These are phyloP conservation scores for Ceratocystis destructans DNA, from an alignment of 2,329 filamentous ascomycete species.

Conservation along the genomic window DNA sequence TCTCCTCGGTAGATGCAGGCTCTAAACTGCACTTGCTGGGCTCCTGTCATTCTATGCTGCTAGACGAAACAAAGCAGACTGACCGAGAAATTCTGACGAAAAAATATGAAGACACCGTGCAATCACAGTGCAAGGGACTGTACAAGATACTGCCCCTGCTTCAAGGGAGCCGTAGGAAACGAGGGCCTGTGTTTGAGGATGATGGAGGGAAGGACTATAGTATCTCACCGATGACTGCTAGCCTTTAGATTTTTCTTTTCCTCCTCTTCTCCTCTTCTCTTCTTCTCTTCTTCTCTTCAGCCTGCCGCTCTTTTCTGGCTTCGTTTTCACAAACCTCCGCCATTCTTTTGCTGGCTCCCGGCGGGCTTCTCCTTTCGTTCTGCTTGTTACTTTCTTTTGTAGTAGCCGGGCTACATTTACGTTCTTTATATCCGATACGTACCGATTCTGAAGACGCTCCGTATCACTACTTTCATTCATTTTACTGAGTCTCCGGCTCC, in stretches of 20 bases:
- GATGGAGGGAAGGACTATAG: background rate
- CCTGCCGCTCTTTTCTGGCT: slow-evolving; percentile 4
- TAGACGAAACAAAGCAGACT: background rate
- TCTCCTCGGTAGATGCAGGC: background rate
- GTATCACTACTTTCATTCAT: slow-evolving; percentile 4
- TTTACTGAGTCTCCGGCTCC: background rate
- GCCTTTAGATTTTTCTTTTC: background rate
- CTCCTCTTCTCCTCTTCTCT: slow-evolving; percentile 4
- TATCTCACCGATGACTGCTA: background rate
- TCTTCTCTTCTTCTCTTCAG: slow-evolving; percentile 6
- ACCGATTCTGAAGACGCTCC: background rate
- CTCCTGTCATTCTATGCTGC: background rate
- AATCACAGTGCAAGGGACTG: background rate
- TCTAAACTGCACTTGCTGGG: background rate
- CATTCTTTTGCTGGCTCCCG: slow-evolving; percentile 14
- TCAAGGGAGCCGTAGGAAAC: background rate
- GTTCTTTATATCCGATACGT: background rate
- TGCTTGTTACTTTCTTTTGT: slow-evolving; percentile 8
- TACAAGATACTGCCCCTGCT: background rate
- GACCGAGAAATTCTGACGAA: background rate
- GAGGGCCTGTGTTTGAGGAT: background rate
- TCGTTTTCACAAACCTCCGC: background rate
- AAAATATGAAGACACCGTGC: background rate
- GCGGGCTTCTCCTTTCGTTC: slow-evolving; percentile 9
- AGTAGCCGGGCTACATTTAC: slow-evolving; percentile 17